Evolutionary conservation across 371 early-diverging fungal species (phyloP).

Genomic region (Actinomortierella ambigua): DNA sequence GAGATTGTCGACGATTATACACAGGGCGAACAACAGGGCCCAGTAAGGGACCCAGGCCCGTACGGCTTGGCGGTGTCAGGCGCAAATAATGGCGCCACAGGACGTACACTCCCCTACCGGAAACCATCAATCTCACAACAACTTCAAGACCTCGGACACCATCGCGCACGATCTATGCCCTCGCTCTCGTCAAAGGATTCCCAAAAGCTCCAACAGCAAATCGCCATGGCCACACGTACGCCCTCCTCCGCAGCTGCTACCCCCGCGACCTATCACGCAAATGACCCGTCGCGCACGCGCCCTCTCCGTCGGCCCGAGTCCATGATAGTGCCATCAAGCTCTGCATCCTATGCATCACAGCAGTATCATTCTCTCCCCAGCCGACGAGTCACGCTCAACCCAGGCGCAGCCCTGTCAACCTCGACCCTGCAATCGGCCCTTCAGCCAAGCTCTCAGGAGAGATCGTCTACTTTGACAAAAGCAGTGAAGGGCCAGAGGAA

Average conservation of each 20-base stretch:
- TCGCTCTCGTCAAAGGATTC: constrained; percentile 3
- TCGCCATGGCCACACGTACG: not conserved
- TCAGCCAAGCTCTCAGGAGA: too few species aligned
- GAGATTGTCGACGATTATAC: too few species aligned
- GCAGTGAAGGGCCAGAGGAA: constrained; percentile 7
- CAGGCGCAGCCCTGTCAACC: not conserved
- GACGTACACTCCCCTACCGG: not conserved
- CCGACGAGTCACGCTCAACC: not conserved
- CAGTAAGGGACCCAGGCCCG: too few species aligned
- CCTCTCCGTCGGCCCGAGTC: constrained; percentile 1
- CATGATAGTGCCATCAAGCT: not conserved
- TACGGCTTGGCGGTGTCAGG: too few species aligned
- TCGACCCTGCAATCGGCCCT: not conserved
- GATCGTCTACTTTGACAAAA: not conserved
- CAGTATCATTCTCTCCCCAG: not conserved
- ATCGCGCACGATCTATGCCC: constrained; percentile 18
- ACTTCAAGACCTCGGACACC: constrained; percentile 4
- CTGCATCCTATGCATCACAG: not conserved
- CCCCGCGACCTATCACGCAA: not conserved
- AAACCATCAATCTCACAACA: not conserved
- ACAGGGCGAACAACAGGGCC: too few species aligned
- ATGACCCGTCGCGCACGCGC: not conserved
- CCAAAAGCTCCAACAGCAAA: not conserved
- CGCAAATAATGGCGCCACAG: too few species aligned
- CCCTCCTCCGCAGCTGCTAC: not conserved